Conservation (phyloP, 179 eudicot genomes). For the Vitellaria paradoxa region DNA sequence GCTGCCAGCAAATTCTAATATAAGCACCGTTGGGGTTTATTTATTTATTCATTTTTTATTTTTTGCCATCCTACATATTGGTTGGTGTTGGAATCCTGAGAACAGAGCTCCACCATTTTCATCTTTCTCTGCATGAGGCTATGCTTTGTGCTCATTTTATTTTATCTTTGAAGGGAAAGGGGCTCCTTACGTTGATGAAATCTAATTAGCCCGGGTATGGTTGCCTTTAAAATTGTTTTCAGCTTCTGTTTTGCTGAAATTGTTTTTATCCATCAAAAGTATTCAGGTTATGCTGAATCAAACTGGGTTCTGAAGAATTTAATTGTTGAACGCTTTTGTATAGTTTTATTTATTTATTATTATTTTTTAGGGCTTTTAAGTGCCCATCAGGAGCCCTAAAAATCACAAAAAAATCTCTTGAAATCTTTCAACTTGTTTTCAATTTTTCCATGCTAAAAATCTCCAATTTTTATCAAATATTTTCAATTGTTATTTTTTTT, state of each 20-base stretch:
- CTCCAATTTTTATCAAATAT: too few relatives aligned
- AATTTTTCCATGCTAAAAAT: too few relatives aligned
- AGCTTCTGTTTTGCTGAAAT: background rate
- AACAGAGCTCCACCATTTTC: conserved; percentile 1
- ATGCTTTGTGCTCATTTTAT: too few relatives aligned
- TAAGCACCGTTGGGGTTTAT: background rate
- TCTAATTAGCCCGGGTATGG: too few relatives aligned
- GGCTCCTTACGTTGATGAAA: too few relatives aligned
- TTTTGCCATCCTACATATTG: background rate
- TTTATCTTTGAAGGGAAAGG: too few relatives aligned
- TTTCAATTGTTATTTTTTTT: too few relatives aligned
- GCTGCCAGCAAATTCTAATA: background rate
- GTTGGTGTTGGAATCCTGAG: background rate
- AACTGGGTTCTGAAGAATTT: background rate
- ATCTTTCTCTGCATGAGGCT: background rate
- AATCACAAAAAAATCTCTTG: too few relatives aligned
- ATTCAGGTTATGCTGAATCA: background rate
- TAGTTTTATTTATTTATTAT: background rate
- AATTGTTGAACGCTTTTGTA: background rate
- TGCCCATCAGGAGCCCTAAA: too few relatives aligned
- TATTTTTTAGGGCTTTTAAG: too few relatives aligned
- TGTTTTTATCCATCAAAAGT: background rate
- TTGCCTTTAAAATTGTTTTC: too few relatives aligned
- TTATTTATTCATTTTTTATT: background rate
- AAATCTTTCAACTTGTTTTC: too few relatives aligned